phyloP scores from a whole-genome alignment of 1,139 yeast species.

The Arxiozyma bovina region DNA sequence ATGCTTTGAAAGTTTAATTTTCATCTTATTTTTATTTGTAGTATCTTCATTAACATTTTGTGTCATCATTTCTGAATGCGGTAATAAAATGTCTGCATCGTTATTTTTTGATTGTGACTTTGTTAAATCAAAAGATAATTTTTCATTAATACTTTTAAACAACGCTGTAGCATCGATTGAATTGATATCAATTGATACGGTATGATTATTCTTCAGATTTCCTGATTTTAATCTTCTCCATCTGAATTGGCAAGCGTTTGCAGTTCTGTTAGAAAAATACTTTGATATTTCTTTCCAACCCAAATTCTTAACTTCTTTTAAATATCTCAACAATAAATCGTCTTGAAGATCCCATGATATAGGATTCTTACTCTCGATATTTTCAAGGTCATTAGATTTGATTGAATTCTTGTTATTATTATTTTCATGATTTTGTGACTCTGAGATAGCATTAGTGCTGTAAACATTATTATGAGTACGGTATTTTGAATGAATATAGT shows the following conservation, averaged over 20 bases:
- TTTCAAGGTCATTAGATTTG: background rate
- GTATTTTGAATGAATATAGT: background rate
- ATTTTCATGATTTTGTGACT: background rate
- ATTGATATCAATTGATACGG: slow-evolving; percentile 20
- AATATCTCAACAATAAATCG: slow-evolving; percentile 55
- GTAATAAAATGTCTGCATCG: background rate
- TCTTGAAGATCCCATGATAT: slow-evolving; percentile 74
- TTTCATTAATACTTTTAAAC: slow-evolving; percentile 10
- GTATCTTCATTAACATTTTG: background rate
- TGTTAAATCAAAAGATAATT: slow-evolving; percentile 7
- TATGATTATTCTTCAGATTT: slow-evolving; percentile 48
- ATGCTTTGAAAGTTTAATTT: background rate
- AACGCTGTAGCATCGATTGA: background rate
- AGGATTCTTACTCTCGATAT: slow-evolving; percentile 37
- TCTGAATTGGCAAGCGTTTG: slow-evolving; percentile 71
- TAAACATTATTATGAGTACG: background rate
- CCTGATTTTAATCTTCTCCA: slow-evolving; percentile 68
- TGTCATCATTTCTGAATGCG: background rate
- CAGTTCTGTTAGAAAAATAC: slow-evolving; percentile 59
- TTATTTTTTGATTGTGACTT: background rate
- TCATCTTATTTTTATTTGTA: background rate
- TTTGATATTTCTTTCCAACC: slow-evolving; percentile 74
- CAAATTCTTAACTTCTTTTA: slow-evolving; percentile 60
- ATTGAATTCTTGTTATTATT: background rate
- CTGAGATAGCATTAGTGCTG: background rate